Evolutionary conservation across 169 alveolate species (phyloP).

Genomic region (Plasmodium gonderi): DNA sequence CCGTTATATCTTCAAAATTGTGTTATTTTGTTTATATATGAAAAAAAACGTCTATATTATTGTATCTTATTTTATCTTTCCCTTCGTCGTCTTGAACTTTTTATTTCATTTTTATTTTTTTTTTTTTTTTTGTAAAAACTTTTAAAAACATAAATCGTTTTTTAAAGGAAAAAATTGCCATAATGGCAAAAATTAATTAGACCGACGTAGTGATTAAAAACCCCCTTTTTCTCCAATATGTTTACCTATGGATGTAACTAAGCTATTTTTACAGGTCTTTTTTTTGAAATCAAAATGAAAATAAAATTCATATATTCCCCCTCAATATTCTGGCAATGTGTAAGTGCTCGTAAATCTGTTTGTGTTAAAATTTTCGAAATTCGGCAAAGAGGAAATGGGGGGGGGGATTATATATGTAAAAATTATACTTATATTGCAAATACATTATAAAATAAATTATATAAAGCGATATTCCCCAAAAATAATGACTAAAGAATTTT

Average conservation of each 20-base stretch:
- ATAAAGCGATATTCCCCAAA: neutral
- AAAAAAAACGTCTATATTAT: neutral
- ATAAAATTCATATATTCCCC: neutral
- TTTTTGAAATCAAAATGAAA: neutral
- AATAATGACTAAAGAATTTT: neutral
- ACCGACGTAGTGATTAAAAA: neutral
- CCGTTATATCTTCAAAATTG: neutral
- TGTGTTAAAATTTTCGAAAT: neutral
- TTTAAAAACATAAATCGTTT: neutral
- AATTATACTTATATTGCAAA: neutral
- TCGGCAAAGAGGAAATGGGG: neutral
- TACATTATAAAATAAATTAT: neutral
- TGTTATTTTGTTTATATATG: neutral
- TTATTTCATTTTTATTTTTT: neutral
- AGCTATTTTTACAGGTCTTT: neutral
- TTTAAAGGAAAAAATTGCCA: neutral
- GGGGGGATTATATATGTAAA: neutral
- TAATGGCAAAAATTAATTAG: neutral
- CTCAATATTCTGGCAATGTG: neutral
- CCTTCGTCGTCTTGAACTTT: neutral
- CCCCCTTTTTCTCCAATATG: neutral
- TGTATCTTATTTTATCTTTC: neutral
- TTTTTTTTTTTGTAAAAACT: slow-evolving; percentile 4
- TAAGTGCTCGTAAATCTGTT: neutral
- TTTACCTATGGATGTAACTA: neutral